phyloP scores from a whole-genome alignment of 2,329 filamentous ascomycete genomes.

The Xylaria sp. region DNA sequence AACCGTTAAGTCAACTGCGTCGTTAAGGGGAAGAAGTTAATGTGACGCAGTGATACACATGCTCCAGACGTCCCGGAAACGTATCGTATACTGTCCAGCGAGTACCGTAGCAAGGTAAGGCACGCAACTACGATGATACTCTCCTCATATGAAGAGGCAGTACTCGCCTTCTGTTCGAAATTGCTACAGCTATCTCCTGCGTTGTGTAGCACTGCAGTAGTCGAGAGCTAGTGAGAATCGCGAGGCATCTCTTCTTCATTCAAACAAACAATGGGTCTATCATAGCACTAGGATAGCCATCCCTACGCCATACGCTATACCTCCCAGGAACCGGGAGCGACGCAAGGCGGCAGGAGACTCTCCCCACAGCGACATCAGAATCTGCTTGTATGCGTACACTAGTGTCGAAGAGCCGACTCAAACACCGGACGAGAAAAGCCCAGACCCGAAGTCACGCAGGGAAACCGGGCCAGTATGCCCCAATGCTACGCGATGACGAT shows the following conservation, averaged over 20 bases:
- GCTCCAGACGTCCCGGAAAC: neutral
- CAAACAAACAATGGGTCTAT: conserved; percentile 6
- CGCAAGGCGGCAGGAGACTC: neutral
- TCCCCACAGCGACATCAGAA: conserved; percentile 10
- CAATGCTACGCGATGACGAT: neutral
- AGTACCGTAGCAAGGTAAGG: neutral
- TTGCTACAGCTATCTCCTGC: conserved; percentile 10
- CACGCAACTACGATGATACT: neutral
- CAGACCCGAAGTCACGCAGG: neutral
- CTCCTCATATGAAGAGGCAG: conserved; percentile 16
- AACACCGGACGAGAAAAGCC: neutral
- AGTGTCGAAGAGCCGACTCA: neutral
- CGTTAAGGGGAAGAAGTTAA: neutral
- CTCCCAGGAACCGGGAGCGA: conserved; percentile 11
- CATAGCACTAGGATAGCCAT: neutral
- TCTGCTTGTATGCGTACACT: neutral
- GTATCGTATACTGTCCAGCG: neutral
- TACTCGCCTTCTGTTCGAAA: conserved; percentile 1
- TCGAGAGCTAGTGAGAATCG: neutral
- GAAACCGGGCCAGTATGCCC: neutral
- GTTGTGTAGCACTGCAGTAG: conserved; percentile 24
- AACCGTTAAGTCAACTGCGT: conserved; percentile 12
- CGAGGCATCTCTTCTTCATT: neutral
- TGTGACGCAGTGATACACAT: conserved; percentile 1
- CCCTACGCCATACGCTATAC: neutral